Percentiles rank a stretch among this genome's conserved stretches.
These are phyloP conservation scores for Candida ipomoeae DNA, from an alignment of 805 yeast genomes.

Conservation along the genomic window DNA sequence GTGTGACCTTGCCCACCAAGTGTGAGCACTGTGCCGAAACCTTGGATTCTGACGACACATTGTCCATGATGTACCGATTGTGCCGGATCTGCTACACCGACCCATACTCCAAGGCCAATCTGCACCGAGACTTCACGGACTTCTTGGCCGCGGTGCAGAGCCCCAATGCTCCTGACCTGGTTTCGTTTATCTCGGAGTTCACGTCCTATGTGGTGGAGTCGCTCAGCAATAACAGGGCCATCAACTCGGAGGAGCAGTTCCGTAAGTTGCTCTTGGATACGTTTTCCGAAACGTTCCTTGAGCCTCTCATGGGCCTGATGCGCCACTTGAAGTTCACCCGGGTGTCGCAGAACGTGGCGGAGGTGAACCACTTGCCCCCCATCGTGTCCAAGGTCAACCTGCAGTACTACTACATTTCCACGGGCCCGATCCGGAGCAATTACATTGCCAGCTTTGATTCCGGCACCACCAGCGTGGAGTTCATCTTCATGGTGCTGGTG, in stretches of 20 bases:
- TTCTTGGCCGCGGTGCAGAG: slow-evolving; percentile 22
- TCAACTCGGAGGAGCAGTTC: slow-evolving; percentile 31
- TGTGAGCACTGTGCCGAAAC: slow-evolving; percentile 28
- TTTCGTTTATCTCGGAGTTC: slow-evolving; percentile 16
- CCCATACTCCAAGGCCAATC: slow-evolving; percentile 26
- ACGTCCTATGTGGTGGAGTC: slow-evolving; percentile 18
- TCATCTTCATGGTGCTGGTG: slow-evolving; percentile 17
- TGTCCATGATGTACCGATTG: slow-evolving; percentile 25
- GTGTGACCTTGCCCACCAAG: slow-evolving; percentile 13
- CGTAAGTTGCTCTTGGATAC: slow-evolving; percentile 32
- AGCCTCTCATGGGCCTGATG: slow-evolving; percentile 36
- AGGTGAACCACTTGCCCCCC: slow-evolving; percentile 17
- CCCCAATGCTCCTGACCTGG: slow-evolving; percentile 14
- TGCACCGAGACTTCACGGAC: slow-evolving; percentile 26
- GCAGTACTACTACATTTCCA: slow-evolving; percentile 18
- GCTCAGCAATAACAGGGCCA: slow-evolving; percentile 21
- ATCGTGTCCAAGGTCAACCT: slow-evolving; percentile 17
- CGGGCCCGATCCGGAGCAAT: slow-evolving; percentile 15
- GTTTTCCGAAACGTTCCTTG: slow-evolving; percentile 34
- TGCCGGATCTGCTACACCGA: slow-evolving; percentile 27
- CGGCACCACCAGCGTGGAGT: slow-evolving; percentile 12
- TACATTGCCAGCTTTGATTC: slow-evolving; percentile 11
- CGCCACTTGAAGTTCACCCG: slow-evolving; percentile 27
- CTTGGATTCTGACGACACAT: slow-evolving; percentile 23
- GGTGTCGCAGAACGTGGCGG: slow-evolving; percentile 28